Evolutionary conservation across 108 stramenopile genomes (phyloP).

Genomic region (Cyclotella cryptica): DNA sequence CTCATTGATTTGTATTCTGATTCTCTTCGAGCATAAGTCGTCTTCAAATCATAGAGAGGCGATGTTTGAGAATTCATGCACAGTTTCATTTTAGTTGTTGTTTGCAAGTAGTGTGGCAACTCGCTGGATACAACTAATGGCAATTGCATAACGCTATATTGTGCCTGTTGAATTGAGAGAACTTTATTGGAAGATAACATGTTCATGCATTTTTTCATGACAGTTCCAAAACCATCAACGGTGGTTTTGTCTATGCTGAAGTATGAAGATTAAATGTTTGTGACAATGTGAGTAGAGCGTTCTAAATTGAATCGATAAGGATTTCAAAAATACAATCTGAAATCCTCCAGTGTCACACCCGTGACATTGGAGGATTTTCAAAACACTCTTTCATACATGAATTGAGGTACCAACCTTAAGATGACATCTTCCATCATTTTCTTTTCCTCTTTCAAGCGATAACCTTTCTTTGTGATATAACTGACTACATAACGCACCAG

Average conservation of each 20-base stretch:
- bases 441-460: neutral
- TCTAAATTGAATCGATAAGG: too few species aligned
- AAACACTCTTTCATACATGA: too few species aligned
- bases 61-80: neutral
- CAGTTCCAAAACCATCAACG: neutral
- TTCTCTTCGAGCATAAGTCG: neutral
- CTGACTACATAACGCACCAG: neutral
- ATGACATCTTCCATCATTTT: neutral
- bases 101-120: neutral
- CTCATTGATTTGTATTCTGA: neutral
- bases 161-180: constrained; percentile 7
- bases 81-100: neutral
- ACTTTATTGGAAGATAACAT: constrained; percentile 2
- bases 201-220: constrained; percentile 10
- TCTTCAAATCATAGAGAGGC: neutral
- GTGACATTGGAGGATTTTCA: too few species aligned
- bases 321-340: too few species aligned
- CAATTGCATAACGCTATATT: neutral
- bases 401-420: too few species aligned
- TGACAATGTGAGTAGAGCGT: too few species aligned
- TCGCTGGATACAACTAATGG: constrained; percentile 1
- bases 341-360: too few species aligned
- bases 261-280: too few species aligned
- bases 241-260: too few species aligned
- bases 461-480: neutral